phyloP scores from a whole-genome alignment of 495 filamentous ascomycete genomes.

The Aspergillus coremiiformis region DNA sequence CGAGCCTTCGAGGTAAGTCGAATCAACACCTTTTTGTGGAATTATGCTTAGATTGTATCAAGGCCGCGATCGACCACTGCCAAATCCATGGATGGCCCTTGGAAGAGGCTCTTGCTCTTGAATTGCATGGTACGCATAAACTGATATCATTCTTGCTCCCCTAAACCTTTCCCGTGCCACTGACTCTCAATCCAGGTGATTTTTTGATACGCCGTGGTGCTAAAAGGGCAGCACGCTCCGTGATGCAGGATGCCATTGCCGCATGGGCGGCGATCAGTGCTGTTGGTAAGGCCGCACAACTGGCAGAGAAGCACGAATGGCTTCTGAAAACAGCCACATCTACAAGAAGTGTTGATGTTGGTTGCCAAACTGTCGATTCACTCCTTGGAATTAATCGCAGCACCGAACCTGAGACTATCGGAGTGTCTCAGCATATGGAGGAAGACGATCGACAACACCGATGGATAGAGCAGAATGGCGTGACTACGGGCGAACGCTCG shows the following conservation, averaged over 20 bases:
- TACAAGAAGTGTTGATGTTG: slow-evolving; percentile 56
- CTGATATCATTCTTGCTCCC: background rate
- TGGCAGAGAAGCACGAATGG: slow-evolving; percentile 64
- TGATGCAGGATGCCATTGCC: slow-evolving; percentile 63
- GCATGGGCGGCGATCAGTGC: slow-evolving; percentile 71
- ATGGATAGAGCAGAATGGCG: slow-evolving; percentile 65
- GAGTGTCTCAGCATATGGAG: slow-evolving; percentile 38
- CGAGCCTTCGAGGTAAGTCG: slow-evolving; percentile 53
- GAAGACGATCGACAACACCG: slow-evolving; percentile 55
- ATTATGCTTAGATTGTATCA: background rate
- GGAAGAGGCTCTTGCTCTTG: slow-evolving; percentile 74
- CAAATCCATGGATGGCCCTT: slow-evolving; percentile 68
- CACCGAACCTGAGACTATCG: slow-evolving; percentile 44
- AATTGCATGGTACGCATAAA: slow-evolving; percentile 45
- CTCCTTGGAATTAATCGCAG: slow-evolving; percentile 46
- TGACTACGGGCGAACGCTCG: slow-evolving; percentile 27
- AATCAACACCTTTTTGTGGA: background rate
- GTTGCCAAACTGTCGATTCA: slow-evolving; percentile 62
- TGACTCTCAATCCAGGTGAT: slow-evolving; percentile 45
- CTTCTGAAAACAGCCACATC: slow-evolving; percentile 60
- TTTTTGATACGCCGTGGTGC: slow-evolving; percentile 66
- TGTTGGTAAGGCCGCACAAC: slow-evolving; percentile 60
- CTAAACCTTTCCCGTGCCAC: background rate
- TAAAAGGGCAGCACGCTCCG: slow-evolving; percentile 62
- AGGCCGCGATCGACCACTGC: slow-evolving; percentile 66